A percentile compares a stretch with the other conserved stretches of the same genome.
Evolutionary conservation across 148 eudicot genomes (phyloP).

Genomic region (Vaccinium myrtillus): DNA sequence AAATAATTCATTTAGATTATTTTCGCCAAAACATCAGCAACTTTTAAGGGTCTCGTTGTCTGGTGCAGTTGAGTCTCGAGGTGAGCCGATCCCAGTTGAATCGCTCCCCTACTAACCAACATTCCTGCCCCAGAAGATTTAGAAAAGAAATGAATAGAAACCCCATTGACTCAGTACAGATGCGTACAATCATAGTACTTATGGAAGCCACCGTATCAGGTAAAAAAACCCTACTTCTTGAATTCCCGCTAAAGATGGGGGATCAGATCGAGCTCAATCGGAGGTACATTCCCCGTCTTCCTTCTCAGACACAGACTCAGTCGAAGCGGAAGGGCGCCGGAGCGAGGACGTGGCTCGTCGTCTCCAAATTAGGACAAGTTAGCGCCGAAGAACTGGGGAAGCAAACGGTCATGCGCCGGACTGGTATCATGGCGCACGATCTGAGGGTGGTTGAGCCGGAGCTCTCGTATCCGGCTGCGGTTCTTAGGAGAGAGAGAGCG

Average conservation of each 20-base stretch:
- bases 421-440: not conserved
- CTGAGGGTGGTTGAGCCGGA: not conserved
- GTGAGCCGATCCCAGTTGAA: too few relatives aligned
- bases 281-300: not conserved
- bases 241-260: not conserved
- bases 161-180: too few relatives aligned
- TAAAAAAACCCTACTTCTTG: not conserved
- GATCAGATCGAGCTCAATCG: not conserved
- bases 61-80: too few relatives aligned
- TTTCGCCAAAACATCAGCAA: too few relatives aligned
- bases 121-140: too few relatives aligned
- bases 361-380: not conserved
- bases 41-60: too few relatives aligned
- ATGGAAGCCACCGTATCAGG: too few relatives aligned
- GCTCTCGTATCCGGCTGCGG: not conserved
- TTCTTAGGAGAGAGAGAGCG: not conserved
- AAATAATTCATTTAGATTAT: too few relatives aligned
- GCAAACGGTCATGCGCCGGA: not conserved
- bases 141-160: too few relatives aligned
- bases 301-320: not conserved
- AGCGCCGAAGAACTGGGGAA: not conserved
- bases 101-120: too few relatives aligned
- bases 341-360: not conserved
- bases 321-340: constrained; percentile 1
- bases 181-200: too few relatives aligned